These are phyloP conservation scores for Acacia confusa DNA, from an alignment of 306 rosid species.

Conservation along the genomic window DNA sequence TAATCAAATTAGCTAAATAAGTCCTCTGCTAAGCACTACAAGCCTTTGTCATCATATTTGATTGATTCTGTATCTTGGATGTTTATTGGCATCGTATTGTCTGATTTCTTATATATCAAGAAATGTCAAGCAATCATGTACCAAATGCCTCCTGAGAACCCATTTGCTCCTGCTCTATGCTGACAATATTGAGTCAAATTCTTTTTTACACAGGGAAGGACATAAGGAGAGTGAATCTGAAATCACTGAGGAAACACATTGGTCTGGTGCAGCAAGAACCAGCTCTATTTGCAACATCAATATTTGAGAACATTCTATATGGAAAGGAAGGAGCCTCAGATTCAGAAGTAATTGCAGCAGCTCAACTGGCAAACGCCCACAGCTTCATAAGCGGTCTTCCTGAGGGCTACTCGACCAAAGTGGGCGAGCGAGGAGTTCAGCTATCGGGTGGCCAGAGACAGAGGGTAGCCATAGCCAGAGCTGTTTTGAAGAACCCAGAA, in stretches of 20 bases:
- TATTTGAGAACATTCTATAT: constrained; percentile 74
- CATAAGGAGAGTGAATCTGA: constrained; percentile 61
- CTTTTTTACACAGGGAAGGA: constrained; percentile 62
- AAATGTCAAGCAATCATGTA: not conserved
- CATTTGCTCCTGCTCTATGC: constrained; percentile 41
- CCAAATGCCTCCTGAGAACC: not conserved
- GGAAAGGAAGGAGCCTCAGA: constrained; percentile 81
- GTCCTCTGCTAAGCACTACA: too few species aligned
- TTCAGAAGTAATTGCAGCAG: constrained; percentile 77
- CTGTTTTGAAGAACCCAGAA: constrained; percentile 73
- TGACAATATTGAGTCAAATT: constrained; percentile 22
- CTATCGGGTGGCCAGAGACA: constrained; percentile 93
- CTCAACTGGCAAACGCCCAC: constrained; percentile 83
- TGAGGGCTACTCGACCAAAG: constrained; percentile 83
- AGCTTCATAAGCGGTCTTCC: constrained; percentile 76
- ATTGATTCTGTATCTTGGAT: not conserved
- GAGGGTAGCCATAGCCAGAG: constrained; percentile 85
- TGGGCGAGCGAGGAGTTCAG: constrained; percentile 90
- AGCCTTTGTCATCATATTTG: too few species aligned
- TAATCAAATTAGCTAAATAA: too few species aligned
- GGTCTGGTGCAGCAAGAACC: constrained; percentile 96
- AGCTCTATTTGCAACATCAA: constrained; percentile 79
- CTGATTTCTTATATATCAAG: not conserved
- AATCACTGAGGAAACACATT: constrained; percentile 70
- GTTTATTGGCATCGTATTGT: not conserved